Base-by-base conservation (phyloP, 176 grass and related monocot species). In the Triticum dicoccoides region DNA sequence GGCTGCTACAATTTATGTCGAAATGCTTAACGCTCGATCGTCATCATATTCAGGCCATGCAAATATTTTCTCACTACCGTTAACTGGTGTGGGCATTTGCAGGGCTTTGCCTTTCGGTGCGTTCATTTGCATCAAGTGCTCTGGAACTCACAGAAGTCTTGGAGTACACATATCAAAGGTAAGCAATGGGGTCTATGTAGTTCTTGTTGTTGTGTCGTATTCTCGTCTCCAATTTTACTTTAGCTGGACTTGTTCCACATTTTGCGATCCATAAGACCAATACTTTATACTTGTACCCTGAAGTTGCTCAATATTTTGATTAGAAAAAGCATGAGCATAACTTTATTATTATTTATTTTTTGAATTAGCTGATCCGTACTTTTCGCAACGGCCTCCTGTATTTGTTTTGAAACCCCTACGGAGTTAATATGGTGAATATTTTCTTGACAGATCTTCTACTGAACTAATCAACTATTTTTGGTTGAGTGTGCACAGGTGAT, bases 41-140 rank as follows among this genome's bases (percentile, higher is more conserved):
- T 65, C 3, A 11, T 18, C 32, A 80, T 52, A 49, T 74, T 73
- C 12, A 27, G 21, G 3, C 51, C 54, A 5, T 76, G 30, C 10
- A 0, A 58, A n/a, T 78, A 33, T 56, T 75, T 52, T 54, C 52
- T 8, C 15, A 11, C 25, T 82, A 56, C 21, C 69, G 69, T 85
- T 86, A 66, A 83, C 54, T 73, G 9, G 20, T 68, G 51, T 78
- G n/a, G 21, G 9, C 10, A 79, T 56, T 77, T 91, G 49, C 80
- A 98, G 97, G 75, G 90, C 92, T 25, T 64, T 94, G 49, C 91
- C 87, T 85, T 90, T 96, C 58, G 97, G 97, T 37, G 90, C 91
- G 29, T 96, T 96, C 89, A 92, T 98, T 83, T 98, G 94, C 80
- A 98, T 98, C 65, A 98, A 94, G 82, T 96, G 97, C 82, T 98